Evolutionary conservation across 1,284 basidiomycete genomes (phyloP), one percentile per base, ranked within the genome.

Genomic region (Hypsizygus ulmarius): DNA sequence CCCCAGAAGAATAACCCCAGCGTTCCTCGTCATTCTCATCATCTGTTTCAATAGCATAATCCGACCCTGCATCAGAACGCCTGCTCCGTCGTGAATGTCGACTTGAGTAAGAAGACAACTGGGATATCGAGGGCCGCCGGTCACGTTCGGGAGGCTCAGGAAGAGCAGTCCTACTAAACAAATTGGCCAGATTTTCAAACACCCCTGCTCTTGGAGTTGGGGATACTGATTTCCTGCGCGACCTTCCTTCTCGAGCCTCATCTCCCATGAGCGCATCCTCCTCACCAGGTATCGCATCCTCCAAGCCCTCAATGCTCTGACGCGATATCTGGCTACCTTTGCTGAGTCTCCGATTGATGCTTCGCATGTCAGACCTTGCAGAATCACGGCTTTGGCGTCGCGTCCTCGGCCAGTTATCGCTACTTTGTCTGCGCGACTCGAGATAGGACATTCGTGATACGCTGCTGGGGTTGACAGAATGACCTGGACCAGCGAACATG

Each of bases 1-100:
- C 87, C 15, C 79, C 86, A 5, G 87, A 89, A 14, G 82, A 81
- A 62, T 90, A 90, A 3, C 88, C 88, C 87, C 87, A 90, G 5
- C 84, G 75, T 52, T 89, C 87, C 39, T 40, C 30, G 18, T 87
- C 82, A 43, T 70, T 75, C 38, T 78, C 79, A 18, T 78, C 76
- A 10, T 77, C 80, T 11, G 68, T 73, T 29, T 72, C 78, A 12
- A 77, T 56, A 9, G 74, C 81, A 59, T 82, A 67, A 35, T 85
- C 82, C 2, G 82, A 84, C 32, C 72, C 78, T 19, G 68, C 73
- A 30, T 80, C 77, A 15, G 84, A 85, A 39, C 71, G 72, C 39
- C 74, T 70, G 49, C 76, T 77, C 6, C 75, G 72, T 45, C 78
- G 66, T 14, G 81, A 84, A 35, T 72, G 67, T 14, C 78, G 70